Conservation (phyloP, 257 asterid species). For the Fraxinus quadrangulata region DNA sequence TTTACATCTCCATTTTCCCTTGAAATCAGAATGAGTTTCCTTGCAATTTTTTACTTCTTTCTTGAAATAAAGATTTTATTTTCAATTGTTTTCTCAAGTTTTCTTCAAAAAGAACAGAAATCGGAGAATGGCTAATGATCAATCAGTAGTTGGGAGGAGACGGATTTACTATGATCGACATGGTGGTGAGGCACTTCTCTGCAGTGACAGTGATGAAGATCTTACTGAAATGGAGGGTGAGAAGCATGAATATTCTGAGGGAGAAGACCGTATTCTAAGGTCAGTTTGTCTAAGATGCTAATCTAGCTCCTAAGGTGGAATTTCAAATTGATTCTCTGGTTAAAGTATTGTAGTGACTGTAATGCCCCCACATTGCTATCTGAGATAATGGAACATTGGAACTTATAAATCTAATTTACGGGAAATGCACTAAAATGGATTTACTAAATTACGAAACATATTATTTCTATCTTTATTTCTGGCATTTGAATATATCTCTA, state of each 20-base stretch:
- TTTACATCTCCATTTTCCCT: background rate
- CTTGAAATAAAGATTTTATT: slow-evolving; percentile 18
- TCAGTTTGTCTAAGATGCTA: slow-evolving; percentile 30
- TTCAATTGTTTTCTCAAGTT: slow-evolving; percentile 42
- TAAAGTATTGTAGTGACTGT: background rate
- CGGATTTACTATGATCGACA: slow-evolving; percentile 87
- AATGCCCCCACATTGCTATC: background rate
- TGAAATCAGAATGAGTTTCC: slow-evolving; percentile 1
- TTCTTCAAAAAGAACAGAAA: slow-evolving; percentile 72
- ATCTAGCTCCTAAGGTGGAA: background rate
- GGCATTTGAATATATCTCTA: slow-evolving; percentile 8
- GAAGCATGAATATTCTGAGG: slow-evolving; percentile 78
- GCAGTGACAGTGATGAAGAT: slow-evolving; percentile 99
- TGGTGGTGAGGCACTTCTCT: slow-evolving; percentile 88
- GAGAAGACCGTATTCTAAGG: slow-evolving; percentile 82
- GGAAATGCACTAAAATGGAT: background rate
- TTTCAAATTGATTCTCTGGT: background rate
- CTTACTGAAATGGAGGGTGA: slow-evolving; percentile 52
- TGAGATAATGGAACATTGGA: background rate
- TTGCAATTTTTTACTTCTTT: slow-evolving; percentile 20
- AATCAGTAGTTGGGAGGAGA: slow-evolving; percentile 86
- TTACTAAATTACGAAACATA: background rate
- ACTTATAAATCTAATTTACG: background rate
- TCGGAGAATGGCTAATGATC: slow-evolving; percentile 98
- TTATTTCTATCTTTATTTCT: background rate